A percentile compares a stretch with the other conserved stretches of the same genome.
phyloP scores from a whole-genome alignment of 2,329 filamentous ascomycete genomes.

The Dothistroma pini region DNA sequence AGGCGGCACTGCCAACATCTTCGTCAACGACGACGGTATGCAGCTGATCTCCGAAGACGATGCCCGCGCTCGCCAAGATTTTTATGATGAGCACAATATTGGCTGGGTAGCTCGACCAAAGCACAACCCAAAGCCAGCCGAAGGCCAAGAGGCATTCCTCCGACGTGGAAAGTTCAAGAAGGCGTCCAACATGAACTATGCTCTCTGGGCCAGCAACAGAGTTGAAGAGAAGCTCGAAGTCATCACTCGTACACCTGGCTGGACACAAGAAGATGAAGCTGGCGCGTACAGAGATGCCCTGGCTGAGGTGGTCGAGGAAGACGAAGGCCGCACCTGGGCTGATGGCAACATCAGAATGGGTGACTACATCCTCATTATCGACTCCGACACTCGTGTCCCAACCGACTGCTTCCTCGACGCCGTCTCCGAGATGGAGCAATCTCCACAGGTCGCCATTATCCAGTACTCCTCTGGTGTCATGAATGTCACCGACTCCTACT shows the following conservation, averaged over 20 bases:
- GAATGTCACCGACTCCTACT: conserved; percentile 70
- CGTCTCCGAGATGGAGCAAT: conserved; percentile 77
- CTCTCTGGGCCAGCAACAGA: conserved; percentile 58
- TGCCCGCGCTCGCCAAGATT: conserved; percentile 44
- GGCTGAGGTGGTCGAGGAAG: conserved; percentile 59
- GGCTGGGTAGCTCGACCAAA: conserved; percentile 49
- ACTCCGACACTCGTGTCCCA: conserved; percentile 76
- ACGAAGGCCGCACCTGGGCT: conserved; percentile 70
- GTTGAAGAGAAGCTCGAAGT: conserved; percentile 65
- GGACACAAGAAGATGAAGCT: conserved; percentile 67
- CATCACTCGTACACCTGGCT: conserved; percentile 56
- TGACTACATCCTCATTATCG: conserved; percentile 76
- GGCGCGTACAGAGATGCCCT: conserved; percentile 62
- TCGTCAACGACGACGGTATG: conserved; percentile 67
- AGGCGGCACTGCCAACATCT: conserved; percentile 65
- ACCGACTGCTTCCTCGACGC: conserved; percentile 73
- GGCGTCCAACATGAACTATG: conserved; percentile 71
- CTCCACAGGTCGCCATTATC: conserved; percentile 73
- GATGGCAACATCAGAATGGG: conserved; percentile 83
- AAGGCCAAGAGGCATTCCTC: conserved; percentile 49
- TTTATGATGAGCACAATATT: conserved; percentile 50
- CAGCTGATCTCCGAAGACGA: conserved; percentile 53
- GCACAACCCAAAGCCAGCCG: conserved; percentile 51
- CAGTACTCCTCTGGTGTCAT: conserved; percentile 75
- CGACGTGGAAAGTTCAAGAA: conserved; percentile 68